Conservation (phyloP, 2,329 filamentous ascomycete genomes). For the Monosporascus sp. region DNA sequence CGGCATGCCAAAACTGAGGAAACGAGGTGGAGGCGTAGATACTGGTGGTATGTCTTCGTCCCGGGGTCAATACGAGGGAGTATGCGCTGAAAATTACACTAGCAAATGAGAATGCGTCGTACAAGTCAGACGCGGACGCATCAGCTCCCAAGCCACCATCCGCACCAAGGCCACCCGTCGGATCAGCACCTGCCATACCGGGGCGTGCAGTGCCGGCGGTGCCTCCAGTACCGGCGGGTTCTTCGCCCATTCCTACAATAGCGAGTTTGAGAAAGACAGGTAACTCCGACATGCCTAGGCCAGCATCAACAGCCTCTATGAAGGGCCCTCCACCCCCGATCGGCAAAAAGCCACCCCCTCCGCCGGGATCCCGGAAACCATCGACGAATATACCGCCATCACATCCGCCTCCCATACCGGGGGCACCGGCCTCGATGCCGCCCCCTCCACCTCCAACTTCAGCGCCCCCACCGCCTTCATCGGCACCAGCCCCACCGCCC, state of each 20-base stretch:
- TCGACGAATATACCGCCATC: conserved; percentile 27
- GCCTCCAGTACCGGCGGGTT: conserved; percentile 41
- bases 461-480: conserved; percentile 41
- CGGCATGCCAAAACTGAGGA: conserved; percentile 92
- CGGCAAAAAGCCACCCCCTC: conserved; percentile 68
- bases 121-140: conserved; percentile 73
- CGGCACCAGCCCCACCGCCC: conserved; percentile 32
- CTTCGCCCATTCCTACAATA: conserved; percentile 48
- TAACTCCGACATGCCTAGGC: conserved; percentile 45
- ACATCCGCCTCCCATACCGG: conserved; percentile 26
- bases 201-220: conserved; percentile 38
- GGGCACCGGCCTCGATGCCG: conserved; percentile 30
- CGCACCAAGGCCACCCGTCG: conserved; percentile 53
- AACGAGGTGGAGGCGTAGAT: conserved; percentile 73
- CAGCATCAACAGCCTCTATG: conserved; percentile 52
- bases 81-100: conserved; percentile 14
- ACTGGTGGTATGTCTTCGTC: conserved; percentile 54
- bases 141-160: conserved; percentile 51
- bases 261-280: conserved; percentile 57
- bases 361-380: conserved; percentile 56
- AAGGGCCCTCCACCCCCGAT: conserved; percentile 73
- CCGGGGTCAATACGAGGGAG: conserved; percentile 1
- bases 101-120: conserved; percentile 67
- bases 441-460: conserved; percentile 37
- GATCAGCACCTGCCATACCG: conserved; percentile 52